Percentiles rank a stretch among this genome's conserved stretches.
These are phyloP conservation scores for Punica granatum DNA, from an alignment of 345 rosid species.

Conservation along the genomic window DNA sequence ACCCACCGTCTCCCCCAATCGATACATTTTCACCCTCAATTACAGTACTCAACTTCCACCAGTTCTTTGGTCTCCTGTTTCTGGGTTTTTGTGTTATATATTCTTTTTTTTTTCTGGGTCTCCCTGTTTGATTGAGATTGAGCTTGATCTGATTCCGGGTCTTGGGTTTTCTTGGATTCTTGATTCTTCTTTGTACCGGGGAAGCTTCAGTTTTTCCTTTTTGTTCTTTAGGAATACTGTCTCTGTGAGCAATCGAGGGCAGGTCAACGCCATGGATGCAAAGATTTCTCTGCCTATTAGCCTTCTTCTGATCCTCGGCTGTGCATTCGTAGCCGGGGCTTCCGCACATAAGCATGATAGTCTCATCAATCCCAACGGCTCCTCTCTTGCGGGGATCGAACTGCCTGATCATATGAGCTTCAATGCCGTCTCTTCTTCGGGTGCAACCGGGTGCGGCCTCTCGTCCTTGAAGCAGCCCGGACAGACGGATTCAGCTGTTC, in stretches of 20 bases:
- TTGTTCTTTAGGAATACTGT: constrained; percentile 5
- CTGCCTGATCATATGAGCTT: constrained; percentile 57
- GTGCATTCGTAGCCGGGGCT: constrained; percentile 25
- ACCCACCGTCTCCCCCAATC: background rate
- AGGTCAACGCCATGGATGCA: constrained; percentile 40
- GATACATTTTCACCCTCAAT: background rate
- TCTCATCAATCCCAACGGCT: constrained; percentile 26
- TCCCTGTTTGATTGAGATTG: background rate
- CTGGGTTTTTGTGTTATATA: background rate
- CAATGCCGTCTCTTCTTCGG: constrained; percentile 63
- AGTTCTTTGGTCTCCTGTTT: background rate
- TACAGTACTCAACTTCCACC: background rate
- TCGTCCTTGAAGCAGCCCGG: constrained; percentile 24
- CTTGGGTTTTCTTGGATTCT: background rate
- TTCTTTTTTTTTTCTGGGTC: background rate
- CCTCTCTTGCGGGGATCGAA: constrained; percentile 52
- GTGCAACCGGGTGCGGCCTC: constrained; percentile 47
- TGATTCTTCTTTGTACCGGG: background rate
- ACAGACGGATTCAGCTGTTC: constrained; percentile 14
- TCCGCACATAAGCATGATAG: constrained; percentile 26
- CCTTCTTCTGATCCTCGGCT: constrained; percentile 27
- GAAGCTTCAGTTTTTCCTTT: background rate
- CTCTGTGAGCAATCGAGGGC: constrained; percentile 12
- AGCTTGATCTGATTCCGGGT: background rate
- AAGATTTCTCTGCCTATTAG: constrained; percentile 25